Conservation (phyloP, 2,329 filamentous ascomycete genomes). For the Fonsecaea pedrosoi region DNA sequence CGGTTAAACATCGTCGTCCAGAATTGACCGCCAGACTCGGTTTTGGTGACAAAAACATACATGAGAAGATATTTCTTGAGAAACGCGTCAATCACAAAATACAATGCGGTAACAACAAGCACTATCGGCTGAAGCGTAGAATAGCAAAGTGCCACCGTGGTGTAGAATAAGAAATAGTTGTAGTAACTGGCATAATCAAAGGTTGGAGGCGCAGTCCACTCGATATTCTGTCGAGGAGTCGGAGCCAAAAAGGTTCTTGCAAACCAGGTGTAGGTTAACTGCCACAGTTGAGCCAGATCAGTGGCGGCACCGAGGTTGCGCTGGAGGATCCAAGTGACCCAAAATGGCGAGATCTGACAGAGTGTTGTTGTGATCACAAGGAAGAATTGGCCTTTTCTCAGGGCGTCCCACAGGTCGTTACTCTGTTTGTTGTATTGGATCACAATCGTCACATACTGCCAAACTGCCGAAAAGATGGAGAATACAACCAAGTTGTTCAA, state of each 20-base stretch:
- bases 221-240: conserved; percentile 88
- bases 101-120: conserved; percentile 82
- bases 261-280: conserved; percentile 82
- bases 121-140: conserved; percentile 85
- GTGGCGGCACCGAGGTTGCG: conserved; percentile 92
- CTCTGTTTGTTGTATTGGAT: conserved; percentile 64
- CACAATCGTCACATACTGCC: conserved; percentile 73
- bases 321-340: conserved; percentile 92
- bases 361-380: conserved; percentile 72
- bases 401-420: conserved; percentile 70
- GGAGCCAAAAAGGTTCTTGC: conserved; percentile 83
- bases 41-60: conserved; percentile 96
- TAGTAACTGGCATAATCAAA: conserved; percentile 98
- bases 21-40: conserved; percentile 89
- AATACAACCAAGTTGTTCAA: conserved; percentile 97
- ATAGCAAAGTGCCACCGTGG: conserved; percentile 86
- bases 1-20: conserved; percentile 94
- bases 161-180: conserved; percentile 96
- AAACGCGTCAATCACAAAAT: conserved; percentile 85
- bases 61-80: conserved; percentile 95
- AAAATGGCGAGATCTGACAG: conserved; percentile 84
- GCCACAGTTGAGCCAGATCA: conserved; percentile 88
- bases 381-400: conserved; percentile 69
- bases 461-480: conserved; percentile 85
- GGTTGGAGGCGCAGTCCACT: conserved; percentile 86